Conservation (phyloP, 257 asterid genomes). For the Solanum medicagineum region DNA sequence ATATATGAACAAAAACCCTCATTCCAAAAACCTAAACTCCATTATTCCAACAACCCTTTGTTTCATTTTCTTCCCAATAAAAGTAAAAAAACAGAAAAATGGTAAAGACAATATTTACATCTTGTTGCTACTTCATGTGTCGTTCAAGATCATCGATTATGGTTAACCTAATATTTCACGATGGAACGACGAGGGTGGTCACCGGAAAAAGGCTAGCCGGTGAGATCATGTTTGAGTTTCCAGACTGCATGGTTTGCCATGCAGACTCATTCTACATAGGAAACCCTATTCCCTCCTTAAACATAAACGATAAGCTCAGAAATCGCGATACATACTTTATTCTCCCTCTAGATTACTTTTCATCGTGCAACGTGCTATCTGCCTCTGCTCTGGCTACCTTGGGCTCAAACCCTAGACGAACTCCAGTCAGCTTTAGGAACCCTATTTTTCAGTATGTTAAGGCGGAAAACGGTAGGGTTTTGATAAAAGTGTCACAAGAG, state of each 20-base stretch:
- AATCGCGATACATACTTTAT: conserved; percentile 51
- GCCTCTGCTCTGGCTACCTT: conserved; percentile 34
- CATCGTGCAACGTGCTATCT: conserved; percentile 21
- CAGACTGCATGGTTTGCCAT: conserved; percentile 54
- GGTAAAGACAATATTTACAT: not conserved
- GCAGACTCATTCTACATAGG: conserved; percentile 79
- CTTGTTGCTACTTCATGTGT: not conserved
- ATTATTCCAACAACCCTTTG: not conserved
- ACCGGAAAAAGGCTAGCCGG: conserved; percentile 47
- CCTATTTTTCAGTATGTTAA: conserved; percentile 47
- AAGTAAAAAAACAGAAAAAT: not conserved
- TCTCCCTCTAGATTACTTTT: conserved; percentile 48
- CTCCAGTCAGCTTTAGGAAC: conserved; percentile 15
- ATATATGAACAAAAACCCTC: not conserved
- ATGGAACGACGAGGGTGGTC: conserved; percentile 34
- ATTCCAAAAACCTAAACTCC: not conserved
- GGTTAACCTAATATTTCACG: conserved; percentile 30
- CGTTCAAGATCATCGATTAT: conserved; percentile 8
- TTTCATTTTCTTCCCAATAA: not conserved
- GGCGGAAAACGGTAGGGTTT: conserved; percentile 48
- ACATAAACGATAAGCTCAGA: conserved; percentile 38
- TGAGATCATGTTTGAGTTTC: conserved; percentile 70
- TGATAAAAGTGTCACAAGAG: conserved; percentile 54
- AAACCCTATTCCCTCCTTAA: conserved; percentile 45
- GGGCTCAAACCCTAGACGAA: conserved; percentile 1